Evolutionary conservation across 164 flowering plant species (phyloP), one percentile per base, ranked within the genome.

Genomic region (Umbilicus rupestris): DNA sequence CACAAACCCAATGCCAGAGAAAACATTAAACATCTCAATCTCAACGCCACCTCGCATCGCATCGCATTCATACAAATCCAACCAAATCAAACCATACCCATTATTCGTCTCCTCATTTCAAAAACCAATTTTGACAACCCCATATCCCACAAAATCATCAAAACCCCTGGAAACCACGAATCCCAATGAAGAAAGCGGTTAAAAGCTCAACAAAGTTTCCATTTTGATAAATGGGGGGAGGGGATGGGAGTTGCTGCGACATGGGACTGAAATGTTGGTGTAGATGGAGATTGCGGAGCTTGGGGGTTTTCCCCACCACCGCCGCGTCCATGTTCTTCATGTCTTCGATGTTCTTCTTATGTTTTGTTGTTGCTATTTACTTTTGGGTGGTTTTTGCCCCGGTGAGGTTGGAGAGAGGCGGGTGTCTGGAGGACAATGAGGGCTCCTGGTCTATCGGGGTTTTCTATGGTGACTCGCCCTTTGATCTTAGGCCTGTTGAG

Each of bases 381-480:
- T 79, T 73, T 2, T 83, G 86, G 82, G 66, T 87, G 17, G 47
- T 72, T 16, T 71, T 80, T 65, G 52, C 77, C 24, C 80, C 82
- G 1, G 12, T 24, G 39, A 62, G 66, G 17, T 7, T 70, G 39
- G 22, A 79, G 7, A 68, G 81, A 5, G 35, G 78, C n/a, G 96
- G 96, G 16, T 92, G 98, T 73, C 81, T 58, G 33, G 84, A 76
- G 19, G 98, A 93, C 69, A 76, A 68, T 69, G 98, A 93, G 72
- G 98, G 98, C 4, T 93, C 98, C 1, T 93, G 98, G 98, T 77
- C 98, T 0, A 76, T 93, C 60, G 98, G 98, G 62, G 79, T 93
- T 65, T 89, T 83, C 74, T 88, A 80, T 62, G 98, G 98, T 1
- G 86, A 86, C 55, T 85, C 96, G 11, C 98, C 98, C 0, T 85